These are phyloP conservation scores for Aureobasidium sp. DNA, from an alignment of 2,329 filamentous ascomycete genomes.

Conservation along the genomic window DNA sequence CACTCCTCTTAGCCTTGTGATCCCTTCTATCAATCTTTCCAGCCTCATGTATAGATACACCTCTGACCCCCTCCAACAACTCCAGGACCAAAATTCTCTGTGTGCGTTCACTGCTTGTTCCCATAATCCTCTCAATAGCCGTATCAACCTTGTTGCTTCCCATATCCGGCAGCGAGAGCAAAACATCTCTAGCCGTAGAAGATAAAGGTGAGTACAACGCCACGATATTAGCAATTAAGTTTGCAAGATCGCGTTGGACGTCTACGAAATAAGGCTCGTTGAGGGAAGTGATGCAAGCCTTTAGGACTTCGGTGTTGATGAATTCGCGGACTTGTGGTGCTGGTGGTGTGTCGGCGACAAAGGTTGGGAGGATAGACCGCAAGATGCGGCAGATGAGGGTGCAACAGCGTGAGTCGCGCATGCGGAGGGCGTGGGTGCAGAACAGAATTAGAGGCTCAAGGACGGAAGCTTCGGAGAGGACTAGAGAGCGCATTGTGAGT, in stretches of 20 bases:
- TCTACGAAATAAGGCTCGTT: conserved; percentile 97
- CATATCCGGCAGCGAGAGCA: conserved; percentile 75
- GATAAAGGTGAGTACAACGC: conserved; percentile 64
- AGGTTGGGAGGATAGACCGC: conserved; percentile 74
- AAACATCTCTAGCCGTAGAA: conserved; percentile 61
- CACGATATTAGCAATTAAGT: conserved; percentile 78
- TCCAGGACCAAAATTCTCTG: conserved; percentile 78
- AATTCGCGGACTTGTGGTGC: conserved; percentile 72
- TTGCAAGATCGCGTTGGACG: conserved; percentile 83
- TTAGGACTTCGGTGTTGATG: conserved; percentile 79
- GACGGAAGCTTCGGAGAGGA: conserved; percentile 66
- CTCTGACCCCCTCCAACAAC: conserved; percentile 75
- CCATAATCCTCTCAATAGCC: conserved; percentile 32
- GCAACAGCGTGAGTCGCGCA: conserved; percentile 84
- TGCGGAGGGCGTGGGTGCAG: conserved; percentile 79
- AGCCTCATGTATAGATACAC: conserved; percentile 87
- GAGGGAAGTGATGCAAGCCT: conserved; percentile 80
- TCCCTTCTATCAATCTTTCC: conserved; percentile 58
- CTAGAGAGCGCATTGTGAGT: conserved; percentile 65
- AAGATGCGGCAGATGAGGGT: conserved; percentile 80
- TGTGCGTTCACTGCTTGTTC: conserved; percentile 49
- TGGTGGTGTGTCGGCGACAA: conserved; percentile 39
- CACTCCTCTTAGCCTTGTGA: conserved; percentile 18
- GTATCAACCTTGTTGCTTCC: conserved; percentile 56
- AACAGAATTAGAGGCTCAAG: conserved; percentile 87